phyloP scores from a whole-genome alignment of 2,329 filamentous ascomycete species.

The Cordyceps javanica region DNA sequence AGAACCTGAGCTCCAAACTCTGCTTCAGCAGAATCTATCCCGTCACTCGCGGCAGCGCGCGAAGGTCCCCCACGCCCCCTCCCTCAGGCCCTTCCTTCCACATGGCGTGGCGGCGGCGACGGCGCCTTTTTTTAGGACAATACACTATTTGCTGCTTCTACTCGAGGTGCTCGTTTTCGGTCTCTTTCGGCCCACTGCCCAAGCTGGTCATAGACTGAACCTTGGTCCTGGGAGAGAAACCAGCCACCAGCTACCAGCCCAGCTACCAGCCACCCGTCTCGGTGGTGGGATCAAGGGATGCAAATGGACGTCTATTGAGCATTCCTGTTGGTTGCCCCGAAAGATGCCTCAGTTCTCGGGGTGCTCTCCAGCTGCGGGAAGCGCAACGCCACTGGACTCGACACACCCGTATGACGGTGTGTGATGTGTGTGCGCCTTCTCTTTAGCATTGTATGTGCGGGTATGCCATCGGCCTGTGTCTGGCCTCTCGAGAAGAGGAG shows the following conservation, averaged over 20 bases:
- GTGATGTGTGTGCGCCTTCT: background rate
- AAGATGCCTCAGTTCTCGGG: background rate
- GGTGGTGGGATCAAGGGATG: background rate
- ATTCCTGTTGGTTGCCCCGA: constrained; percentile 3
- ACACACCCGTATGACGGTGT: background rate
- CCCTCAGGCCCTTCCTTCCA: background rate
- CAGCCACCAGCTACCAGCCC: background rate
- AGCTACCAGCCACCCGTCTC: background rate
- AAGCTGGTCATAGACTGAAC: background rate
- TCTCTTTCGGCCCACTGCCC: background rate
- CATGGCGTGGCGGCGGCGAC: constrained; percentile 6
- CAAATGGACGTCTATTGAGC: constrained; percentile 7
- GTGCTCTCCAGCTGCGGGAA: background rate
- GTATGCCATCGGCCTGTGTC: background rate
- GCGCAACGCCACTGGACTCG: constrained; percentile 7
- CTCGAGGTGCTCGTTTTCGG: background rate
- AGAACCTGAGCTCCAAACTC: background rate
- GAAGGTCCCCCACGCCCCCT: background rate
- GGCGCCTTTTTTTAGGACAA: background rate
- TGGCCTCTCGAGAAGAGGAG: background rate
- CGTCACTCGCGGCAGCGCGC: background rate
- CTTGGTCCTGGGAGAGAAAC: no score
- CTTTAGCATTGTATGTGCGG: background rate
- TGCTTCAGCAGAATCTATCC: background rate
- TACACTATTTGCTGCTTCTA: background rate